Evolutionary conservation across 305 asterid genomes (phyloP).

Genomic region (Solanum hybrid): DNA sequence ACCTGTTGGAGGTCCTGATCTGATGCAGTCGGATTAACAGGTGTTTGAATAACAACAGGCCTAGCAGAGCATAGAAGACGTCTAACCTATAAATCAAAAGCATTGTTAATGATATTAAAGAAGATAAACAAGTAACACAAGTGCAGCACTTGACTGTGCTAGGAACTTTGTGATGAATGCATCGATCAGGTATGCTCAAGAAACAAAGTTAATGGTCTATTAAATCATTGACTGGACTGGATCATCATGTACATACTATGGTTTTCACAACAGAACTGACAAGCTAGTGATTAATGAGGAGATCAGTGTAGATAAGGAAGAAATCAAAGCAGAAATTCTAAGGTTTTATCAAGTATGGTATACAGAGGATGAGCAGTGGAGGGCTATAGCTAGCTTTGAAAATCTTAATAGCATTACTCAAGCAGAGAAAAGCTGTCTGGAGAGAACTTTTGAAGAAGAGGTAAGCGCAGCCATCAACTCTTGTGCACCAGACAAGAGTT

Average conservation of each 20-base stretch:
- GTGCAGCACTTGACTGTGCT: background rate
- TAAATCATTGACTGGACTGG: background rate
- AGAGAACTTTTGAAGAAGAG: background rate
- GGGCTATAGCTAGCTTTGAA: background rate
- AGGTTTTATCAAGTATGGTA: background rate
- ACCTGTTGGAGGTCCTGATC: constrained; percentile 99
- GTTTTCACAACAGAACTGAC: background rate
- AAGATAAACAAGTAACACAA: background rate
- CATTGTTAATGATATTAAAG: background rate
- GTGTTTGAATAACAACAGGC: constrained; percentile 83
- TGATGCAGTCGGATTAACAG: constrained; percentile 81
- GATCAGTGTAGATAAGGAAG: background rate
- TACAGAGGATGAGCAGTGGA: background rate
- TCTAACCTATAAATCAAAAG: constrained; percentile 49
- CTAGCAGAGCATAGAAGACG: constrained; percentile 89
- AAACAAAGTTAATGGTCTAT: background rate
- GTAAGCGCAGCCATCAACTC: background rate
- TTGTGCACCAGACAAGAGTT: background rate
- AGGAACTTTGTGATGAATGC: background rate
- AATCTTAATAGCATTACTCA: background rate
- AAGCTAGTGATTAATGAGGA: background rate
- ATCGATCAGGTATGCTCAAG: background rate
- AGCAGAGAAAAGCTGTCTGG: background rate
- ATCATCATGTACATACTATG: background rate
- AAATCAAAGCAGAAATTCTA: background rate